A percentile compares a stretch with the other conserved stretches of the same genome.
Conservation (phyloP, 176 grass and related monocot genomes). For the Panicum miliaceum region DNA sequence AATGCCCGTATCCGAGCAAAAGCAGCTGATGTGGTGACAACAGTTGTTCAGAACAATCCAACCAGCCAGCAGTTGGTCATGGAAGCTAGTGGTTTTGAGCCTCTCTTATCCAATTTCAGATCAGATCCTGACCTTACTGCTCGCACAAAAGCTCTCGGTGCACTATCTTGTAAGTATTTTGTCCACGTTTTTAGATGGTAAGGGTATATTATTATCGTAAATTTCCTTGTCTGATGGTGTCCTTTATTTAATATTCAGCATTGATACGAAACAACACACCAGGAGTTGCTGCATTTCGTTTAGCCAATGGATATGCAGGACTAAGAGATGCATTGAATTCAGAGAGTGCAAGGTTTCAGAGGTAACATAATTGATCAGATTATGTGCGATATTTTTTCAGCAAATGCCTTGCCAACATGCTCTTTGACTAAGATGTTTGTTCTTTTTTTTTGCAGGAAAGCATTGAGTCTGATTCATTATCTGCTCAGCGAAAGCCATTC, state of each 20-base stretch:
- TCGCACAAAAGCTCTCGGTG: conserved; percentile 88
- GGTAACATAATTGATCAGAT: conserved; percentile 44
- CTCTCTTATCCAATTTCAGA: conserved; percentile 80
- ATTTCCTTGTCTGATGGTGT: conserved; percentile 32
- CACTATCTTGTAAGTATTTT: conserved; percentile 76
- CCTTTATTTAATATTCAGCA: conserved; percentile 55
- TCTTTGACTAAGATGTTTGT: conserved; percentile 20
- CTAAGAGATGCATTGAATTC: conserved; percentile 78
- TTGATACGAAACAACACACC: conserved; percentile 86
- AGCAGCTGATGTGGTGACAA: conserved; percentile 87
- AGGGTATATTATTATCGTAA: background rate
- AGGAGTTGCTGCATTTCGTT: conserved; percentile 74
- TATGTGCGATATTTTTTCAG: background rate
- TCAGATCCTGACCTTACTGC: conserved; percentile 86
- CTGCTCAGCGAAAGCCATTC: conserved; percentile 69
- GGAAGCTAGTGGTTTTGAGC: conserved; percentile 94
- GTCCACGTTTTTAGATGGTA: conserved; percentile 14
- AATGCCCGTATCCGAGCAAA: conserved; percentile 84
- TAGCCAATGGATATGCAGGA: conserved; percentile 81
- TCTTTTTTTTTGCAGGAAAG: conserved; percentile 64
- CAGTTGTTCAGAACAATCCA: conserved; percentile 94
- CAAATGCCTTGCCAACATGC: background rate
- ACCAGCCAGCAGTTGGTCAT: conserved; percentile 91
- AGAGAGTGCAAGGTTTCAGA: conserved; percentile 77
- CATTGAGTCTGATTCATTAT: conserved; percentile 74